A percentile compares a stretch with the other conserved stretches of the same genome.
Evolutionary conservation across 305 asterid genomes (phyloP).

Genomic region (Fraxinus greggii): DNA sequence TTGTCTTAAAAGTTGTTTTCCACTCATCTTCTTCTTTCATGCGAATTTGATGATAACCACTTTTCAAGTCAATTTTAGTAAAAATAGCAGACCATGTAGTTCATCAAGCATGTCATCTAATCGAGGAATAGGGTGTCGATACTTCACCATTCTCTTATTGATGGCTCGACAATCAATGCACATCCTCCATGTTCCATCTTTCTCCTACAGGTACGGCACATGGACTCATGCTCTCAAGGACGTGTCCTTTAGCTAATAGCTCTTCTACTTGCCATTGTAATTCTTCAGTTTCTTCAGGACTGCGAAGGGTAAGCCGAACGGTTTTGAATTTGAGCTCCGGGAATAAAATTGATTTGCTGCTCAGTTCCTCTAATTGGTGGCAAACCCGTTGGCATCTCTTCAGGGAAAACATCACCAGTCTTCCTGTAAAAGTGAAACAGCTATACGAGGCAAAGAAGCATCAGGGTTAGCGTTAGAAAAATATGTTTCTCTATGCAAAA

Average conservation of each 20-base stretch:
- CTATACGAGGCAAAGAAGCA: not conserved
- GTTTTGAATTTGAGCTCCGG: too few species aligned
- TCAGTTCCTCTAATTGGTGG: too few species aligned
- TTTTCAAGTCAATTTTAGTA: too few species aligned
- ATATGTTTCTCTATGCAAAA: not conserved
- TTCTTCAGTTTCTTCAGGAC: not conserved
- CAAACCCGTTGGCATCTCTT: not conserved
- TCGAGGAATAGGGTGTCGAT: not conserved
- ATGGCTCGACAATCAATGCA: not conserved
- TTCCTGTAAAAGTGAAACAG: not conserved
- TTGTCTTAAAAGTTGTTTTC: not conserved
- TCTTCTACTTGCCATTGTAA: not conserved
- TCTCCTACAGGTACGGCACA: not conserved
- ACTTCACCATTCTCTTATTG: not conserved
- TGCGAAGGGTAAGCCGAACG: too few species aligned
- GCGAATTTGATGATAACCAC: not conserved
- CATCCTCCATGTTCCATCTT: not conserved
- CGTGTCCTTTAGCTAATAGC: not conserved
- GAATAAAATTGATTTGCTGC: too few species aligned
- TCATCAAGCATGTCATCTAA: not conserved
- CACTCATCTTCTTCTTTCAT: not conserved
- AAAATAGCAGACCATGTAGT: too few species aligned
- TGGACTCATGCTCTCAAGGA: not conserved
- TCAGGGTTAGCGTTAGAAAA: not conserved
- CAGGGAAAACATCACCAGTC: not conserved